Evolutionary conservation across 768 basidiomycete genomes (phyloP).

Genomic region (Naganishia friedmannii): DNA sequence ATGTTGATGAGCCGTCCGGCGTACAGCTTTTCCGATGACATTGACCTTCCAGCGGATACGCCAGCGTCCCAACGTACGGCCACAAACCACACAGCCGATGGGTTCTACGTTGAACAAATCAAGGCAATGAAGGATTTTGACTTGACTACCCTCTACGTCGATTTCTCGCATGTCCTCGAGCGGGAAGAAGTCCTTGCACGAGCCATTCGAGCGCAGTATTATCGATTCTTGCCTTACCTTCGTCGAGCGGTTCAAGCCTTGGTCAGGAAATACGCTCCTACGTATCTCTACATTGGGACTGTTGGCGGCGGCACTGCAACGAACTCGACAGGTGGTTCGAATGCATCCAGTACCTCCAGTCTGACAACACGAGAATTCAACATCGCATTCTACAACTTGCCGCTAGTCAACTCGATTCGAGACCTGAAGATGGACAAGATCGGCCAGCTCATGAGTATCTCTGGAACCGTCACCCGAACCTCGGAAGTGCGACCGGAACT

Average conservation of each 20-base stretch:
- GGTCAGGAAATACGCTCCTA: slow-evolving; percentile 82
- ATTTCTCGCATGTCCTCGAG: slow-evolving; percentile 84
- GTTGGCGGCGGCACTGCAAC: slow-evolving; percentile 42
- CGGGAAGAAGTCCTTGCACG: slow-evolving; percentile 89
- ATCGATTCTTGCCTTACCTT: slow-evolving; percentile 91
- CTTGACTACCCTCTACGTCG: slow-evolving; percentile 92
- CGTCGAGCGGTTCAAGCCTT: slow-evolving; percentile 85
- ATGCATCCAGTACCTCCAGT: slow-evolving; percentile 65
- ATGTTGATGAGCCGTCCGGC: neutral
- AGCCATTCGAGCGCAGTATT: slow-evolving; percentile 91
- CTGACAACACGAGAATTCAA: slow-evolving; percentile 89
- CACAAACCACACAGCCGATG: slow-evolving; percentile 60
- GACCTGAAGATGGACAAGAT: slow-evolving; percentile 90
- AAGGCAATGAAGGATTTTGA: slow-evolving; percentile 92
- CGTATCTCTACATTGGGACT: slow-evolving; percentile 93
- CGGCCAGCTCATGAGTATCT: slow-evolving; percentile 89
- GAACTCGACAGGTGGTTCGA: slow-evolving; percentile 1
- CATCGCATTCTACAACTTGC: slow-evolving; percentile 91
- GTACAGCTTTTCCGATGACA: slow-evolving; percentile 74
- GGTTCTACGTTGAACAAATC: slow-evolving; percentile 85
- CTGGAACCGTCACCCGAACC: slow-evolving; percentile 94
- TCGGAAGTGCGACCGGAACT: slow-evolving; percentile 96
- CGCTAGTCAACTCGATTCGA: slow-evolving; percentile 89
- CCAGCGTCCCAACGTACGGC: slow-evolving; percentile 31
- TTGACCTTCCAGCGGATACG: slow-evolving; percentile 60